Evolutionary conservation across 2,329 filamentous ascomycete species (phyloP), one percentile per base, ranked within the genome.

Genomic region (Endoconidiophora polonica): DNA sequence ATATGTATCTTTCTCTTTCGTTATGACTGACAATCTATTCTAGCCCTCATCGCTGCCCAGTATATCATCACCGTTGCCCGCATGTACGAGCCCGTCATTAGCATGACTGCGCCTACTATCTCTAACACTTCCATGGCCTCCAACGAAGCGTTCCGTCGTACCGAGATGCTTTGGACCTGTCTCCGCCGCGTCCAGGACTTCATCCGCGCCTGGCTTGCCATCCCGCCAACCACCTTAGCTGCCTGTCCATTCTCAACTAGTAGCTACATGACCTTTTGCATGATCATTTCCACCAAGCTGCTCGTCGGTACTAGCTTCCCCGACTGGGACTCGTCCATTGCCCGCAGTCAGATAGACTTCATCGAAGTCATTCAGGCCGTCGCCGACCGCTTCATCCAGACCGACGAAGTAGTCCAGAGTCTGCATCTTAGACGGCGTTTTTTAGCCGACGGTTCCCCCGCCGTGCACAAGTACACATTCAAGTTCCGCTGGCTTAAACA

Each of bases 401-500:
- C 61, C 3, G 62, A 66, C 3, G 50, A 49, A 3, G 54, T 56
- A 42, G 59, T 61, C 1, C 47, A 50, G 3, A 47, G 56, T 0
- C 50, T 57, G 1, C 57, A 56, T 3, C 56, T 60, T 7, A 55
- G 58, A 14, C 55, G 58, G 0, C 55, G 61, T 0, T 52, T 62
- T 0, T 54, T 63, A 9, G 58, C 61, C 9, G 61, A 62, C 2
- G 62, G 59, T 2, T 60, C 57, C 29, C 58, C 60, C 5, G 53
- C 61, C 1, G 57, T 65, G 48, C 49, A 57, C 1, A 59, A 61
- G 41, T 62, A 62, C 29, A 58, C 59, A 38, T 62, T 62, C 46
- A 66, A 65, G 51, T 48, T 65, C 4, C 57, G 62, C 1, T 68
- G 65, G 66, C 63, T 68, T 14, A 55, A 61, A 16, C 61, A 64